These are phyloP conservation scores for Lachnellula willkommii DNA, from an alignment of 2,329 filamentous ascomycete species.

Conservation along the genomic window DNA sequence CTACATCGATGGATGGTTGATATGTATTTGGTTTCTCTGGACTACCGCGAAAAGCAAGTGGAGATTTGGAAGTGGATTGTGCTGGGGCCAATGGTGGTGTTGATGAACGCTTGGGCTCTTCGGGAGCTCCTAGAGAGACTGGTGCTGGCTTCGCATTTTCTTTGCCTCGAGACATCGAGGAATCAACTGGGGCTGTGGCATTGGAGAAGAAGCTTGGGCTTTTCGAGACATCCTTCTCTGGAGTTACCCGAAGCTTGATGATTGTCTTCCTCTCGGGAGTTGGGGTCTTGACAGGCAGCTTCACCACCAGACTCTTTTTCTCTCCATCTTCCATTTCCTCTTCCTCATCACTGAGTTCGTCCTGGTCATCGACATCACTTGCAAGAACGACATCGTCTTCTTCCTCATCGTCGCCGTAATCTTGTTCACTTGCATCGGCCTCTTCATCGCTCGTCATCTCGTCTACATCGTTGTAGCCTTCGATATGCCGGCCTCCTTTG, in stretches of 20 bases:
- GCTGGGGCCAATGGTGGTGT: conserved; percentile 6
- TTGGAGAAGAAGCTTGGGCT: neutral
- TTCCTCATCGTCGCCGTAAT: conserved; percentile 71
- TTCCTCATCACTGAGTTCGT: conserved; percentile 40
- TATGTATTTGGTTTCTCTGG: conserved; percentile 48
- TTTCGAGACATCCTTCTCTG: conserved; percentile 7
- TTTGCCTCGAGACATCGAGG: neutral
- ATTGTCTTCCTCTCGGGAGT: conserved; percentile 28
- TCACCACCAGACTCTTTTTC: conserved; percentile 65
- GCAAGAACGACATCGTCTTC: conserved; percentile 60
- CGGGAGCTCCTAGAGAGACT: neutral
- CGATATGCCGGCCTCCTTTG: conserved; percentile 43
- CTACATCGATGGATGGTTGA: conserved; percentile 23
- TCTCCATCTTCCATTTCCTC: conserved; percentile 48
- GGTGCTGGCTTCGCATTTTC: neutral
- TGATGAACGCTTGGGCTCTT: conserved; percentile 10
- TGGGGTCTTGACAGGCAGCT: conserved; percentile 49
- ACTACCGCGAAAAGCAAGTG: conserved; percentile 55
- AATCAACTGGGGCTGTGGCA: neutral
- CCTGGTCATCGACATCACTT: conserved; percentile 51
- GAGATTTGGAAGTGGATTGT: conserved; percentile 16
- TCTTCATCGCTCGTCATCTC: conserved; percentile 57
- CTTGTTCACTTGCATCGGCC: conserved; percentile 65
- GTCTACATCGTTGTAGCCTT: conserved; percentile 54
- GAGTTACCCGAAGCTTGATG: conserved; percentile 21